These are phyloP conservation scores for Talaromyces adpressus DNA, from an alignment of 495 filamentous ascomycete species.

Conservation along the genomic window DNA sequence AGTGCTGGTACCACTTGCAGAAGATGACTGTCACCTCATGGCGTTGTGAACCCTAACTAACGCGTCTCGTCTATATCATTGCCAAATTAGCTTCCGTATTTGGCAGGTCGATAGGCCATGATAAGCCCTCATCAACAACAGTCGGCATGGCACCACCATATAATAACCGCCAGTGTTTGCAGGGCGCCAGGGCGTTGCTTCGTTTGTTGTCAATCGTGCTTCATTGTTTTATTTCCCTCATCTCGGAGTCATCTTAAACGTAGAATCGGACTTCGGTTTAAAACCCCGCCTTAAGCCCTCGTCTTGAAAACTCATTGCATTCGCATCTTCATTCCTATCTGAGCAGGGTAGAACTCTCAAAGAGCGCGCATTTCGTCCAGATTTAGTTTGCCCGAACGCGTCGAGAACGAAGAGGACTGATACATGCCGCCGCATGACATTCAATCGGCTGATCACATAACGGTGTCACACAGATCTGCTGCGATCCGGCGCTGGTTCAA, in stretches of 20 bases:
- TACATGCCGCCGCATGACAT: not conserved
- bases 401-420: not conserved
- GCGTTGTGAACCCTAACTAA: not conserved
- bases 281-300: not conserved
- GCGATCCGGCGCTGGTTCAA: not conserved
- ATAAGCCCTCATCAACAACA: not conserved
- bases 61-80: not conserved
- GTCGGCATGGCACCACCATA: not conserved
- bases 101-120: conserved; percentile 1
- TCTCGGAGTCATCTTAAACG: not conserved
- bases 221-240: not conserved
- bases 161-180: not conserved
- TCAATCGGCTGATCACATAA: not conserved
- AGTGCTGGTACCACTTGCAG: not conserved
- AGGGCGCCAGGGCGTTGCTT: not conserved
- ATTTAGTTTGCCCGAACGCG: not conserved
- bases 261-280: not conserved
- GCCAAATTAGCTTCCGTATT: not conserved
- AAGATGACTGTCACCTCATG: not conserved
- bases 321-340: not conserved
- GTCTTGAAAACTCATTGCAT: not conserved
- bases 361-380: not conserved
- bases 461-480: not conserved
- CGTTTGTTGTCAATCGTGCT: not conserved
- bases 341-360: not conserved